Conservation (phyloP, 2,329 filamentous ascomycete species). For the Aureobasidium uvarum region DNA sequence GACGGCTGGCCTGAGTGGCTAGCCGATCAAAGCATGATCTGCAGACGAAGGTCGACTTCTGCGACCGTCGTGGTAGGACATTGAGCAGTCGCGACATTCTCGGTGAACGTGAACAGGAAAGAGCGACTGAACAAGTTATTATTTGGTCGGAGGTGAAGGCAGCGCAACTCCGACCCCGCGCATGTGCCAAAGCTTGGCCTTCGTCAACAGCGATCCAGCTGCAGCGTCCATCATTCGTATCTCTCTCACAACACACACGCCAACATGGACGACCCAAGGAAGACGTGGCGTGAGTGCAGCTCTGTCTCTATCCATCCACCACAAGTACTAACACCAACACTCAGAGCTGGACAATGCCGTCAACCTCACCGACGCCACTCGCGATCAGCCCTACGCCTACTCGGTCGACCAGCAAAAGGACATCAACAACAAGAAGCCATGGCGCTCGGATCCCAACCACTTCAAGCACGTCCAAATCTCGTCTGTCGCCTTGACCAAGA, state of each 20-base stretch:
- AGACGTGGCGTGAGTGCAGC: conserved; percentile 28
- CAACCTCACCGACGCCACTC: conserved; percentile 77
- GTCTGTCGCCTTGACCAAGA: conserved; percentile 91
- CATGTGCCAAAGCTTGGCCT: conserved; percentile 2
- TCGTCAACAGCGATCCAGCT: conserved; percentile 10
- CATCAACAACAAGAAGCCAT: conserved; percentile 65
- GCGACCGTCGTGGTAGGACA: neutral
- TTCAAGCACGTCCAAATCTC: conserved; percentile 95
- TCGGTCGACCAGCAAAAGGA: conserved; percentile 65
- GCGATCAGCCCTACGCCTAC: conserved; percentile 90
- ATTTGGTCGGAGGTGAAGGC: conserved; percentile 2
- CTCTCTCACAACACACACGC: neutral
- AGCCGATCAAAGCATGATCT: conserved; percentile 1
- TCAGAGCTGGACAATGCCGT: conserved; percentile 82
- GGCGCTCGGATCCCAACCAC: conserved; percentile 75
- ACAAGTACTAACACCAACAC: conserved; percentile 7
- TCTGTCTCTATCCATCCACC: neutral
- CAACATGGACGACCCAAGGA: conserved; percentile 28
- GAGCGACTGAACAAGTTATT: neutral
- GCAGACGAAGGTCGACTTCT: neutral
- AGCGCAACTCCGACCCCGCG: conserved; percentile 1
- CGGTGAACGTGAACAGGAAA: neutral
- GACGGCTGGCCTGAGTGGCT: neutral
- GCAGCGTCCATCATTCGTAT: neutral
- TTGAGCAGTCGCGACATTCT: conserved; percentile 19